Evolutionary conservation across 768 basidiomycete species (phyloP), one percentile per base, ranked within the genome.

Genomic region (Phylloporus scabripes): DNA sequence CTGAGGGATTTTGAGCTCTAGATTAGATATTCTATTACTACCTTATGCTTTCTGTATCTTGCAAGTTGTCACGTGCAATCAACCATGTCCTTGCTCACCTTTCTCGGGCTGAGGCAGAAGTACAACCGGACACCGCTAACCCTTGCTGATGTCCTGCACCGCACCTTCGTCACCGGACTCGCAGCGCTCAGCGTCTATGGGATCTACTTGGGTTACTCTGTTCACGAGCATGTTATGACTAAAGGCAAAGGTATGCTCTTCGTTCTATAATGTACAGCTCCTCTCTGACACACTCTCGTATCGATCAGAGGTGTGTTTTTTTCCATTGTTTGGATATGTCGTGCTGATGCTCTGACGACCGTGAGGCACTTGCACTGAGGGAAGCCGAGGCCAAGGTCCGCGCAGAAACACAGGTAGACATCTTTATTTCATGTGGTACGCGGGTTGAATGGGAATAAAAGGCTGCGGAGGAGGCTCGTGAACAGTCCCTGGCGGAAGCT

Each of bases 141-240:
- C 10, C 54, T 67, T 33, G 38, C 60, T 14, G 66, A 67, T 28
- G 15, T 64, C 41, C 54, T 67, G 21, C 66, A 67, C 43, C 63
- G 66, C 6, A 62, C 63, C 23, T 14, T 69, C 32, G 63, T 67
- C 48, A 54, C 53, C 6, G 63, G 66, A 36, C 66, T 67, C 20
- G 54, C 60, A 14, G 55, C 37, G 20, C 56, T 67, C 40, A 64
- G 53, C 14, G 29, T 64, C 9, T 68, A 68, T 21, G 66, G 66
- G 34, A 10, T 67, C 17, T 67, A 66, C 50, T 41, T 67, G 29
- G 66, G 67, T 12, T 66, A 64, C 49, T 61, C 61, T 15, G 62
- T 67, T 9, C 66, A 67, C 21, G 54, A 44, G 9, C 65, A 67
- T 23, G 59, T 67, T 40, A 60, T 67, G 53, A 23, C 51, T 42